Percentiles rank a stretch among this genome's conserved stretches.
These are phyloP conservation scores for Bruguiera sexangula DNA, from an alignment of 345 rosid species.

Conservation along the genomic window DNA sequence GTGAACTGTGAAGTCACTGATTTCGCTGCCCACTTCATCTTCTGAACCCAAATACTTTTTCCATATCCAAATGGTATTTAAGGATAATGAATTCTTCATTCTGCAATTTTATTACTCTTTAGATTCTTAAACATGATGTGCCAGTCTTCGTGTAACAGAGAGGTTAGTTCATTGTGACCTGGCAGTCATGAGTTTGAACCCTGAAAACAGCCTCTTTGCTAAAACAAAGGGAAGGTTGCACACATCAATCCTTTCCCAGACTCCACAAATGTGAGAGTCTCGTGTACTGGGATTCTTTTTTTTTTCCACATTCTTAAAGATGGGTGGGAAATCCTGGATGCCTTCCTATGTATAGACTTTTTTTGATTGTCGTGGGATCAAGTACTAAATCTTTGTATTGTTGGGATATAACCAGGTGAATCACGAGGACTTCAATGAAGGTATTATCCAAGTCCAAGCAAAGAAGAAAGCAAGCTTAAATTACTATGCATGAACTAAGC, in stretches of 20 bases:
- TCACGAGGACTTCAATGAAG: constrained; percentile 98
- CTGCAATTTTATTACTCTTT: neutral
- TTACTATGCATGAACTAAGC: constrained; percentile 62
- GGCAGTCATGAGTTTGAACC: no score
- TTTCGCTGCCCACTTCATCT: neutral
- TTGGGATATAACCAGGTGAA: constrained; percentile 58
- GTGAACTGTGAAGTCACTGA: neutral
- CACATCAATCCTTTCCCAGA: no score
- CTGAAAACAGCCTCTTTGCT: no score
- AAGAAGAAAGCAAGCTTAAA: constrained; percentile 99
- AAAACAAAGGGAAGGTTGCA: no score
- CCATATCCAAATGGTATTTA: neutral
- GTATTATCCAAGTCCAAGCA: constrained; percentile 97
- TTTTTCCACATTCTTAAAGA: no score
- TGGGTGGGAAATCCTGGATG: neutral
- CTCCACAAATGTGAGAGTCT: no score
- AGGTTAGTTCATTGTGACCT: no score
- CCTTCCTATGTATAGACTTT: neutral
- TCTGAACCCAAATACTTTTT: neutral
- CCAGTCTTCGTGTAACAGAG: no score
- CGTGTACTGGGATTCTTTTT: no score
- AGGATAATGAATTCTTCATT: neutral
- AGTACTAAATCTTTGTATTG: neutral
- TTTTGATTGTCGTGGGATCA: neutral
- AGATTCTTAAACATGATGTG: neutral